Evolutionary conservation across 148 eudicot genomes (phyloP).

Genomic region (Camellia granthamiana): DNA sequence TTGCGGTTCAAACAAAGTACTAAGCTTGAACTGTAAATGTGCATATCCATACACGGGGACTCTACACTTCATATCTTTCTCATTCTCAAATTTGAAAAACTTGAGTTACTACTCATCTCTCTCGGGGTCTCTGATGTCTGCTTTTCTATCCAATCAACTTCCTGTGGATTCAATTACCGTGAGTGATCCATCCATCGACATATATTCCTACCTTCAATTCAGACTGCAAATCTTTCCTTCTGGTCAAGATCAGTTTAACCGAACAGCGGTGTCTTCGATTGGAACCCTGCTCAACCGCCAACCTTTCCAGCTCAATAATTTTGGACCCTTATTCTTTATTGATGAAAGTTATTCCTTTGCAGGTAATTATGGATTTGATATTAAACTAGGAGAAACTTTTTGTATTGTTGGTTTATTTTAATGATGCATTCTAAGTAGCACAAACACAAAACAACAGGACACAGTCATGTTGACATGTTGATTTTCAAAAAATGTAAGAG

Average conservation of each 20-base stretch:
- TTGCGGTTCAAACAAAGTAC: constrained; percentile 39
- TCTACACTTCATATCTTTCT: constrained; percentile 47
- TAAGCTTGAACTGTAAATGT: constrained; percentile 47
- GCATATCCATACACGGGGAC: constrained; percentile 54
- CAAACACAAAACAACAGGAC: too few species aligned
- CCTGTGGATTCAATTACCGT: constrained; percentile 52
- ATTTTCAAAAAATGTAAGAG: too few species aligned
- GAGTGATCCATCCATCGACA: constrained; percentile 37
- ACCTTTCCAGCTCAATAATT: constrained; percentile 23
- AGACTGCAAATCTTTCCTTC: constrained; percentile 52
- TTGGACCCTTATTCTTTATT: constrained; percentile 56
- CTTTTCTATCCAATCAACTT: constrained; percentile 31
- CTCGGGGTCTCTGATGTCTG: constrained; percentile 32
- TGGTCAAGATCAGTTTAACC: constrained; percentile 45
- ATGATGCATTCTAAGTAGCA: background rate
- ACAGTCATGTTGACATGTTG: too few species aligned
- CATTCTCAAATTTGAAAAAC: constrained; percentile 56
- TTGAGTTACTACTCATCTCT: constrained; percentile 38
- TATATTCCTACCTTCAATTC: constrained; percentile 35
- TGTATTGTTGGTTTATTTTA: background rate
- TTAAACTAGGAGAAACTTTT: background rate
- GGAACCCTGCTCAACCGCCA: constrained; percentile 56
- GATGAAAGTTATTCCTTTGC: constrained; percentile 48
- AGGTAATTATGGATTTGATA: constrained; percentile 35
- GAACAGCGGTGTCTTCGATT: constrained; percentile 46